Evolutionary conservation across 2,329 filamentous ascomycete species (phyloP), one percentile per base, ranked within the genome.

Genomic region (Talaromyces sp.): DNA sequence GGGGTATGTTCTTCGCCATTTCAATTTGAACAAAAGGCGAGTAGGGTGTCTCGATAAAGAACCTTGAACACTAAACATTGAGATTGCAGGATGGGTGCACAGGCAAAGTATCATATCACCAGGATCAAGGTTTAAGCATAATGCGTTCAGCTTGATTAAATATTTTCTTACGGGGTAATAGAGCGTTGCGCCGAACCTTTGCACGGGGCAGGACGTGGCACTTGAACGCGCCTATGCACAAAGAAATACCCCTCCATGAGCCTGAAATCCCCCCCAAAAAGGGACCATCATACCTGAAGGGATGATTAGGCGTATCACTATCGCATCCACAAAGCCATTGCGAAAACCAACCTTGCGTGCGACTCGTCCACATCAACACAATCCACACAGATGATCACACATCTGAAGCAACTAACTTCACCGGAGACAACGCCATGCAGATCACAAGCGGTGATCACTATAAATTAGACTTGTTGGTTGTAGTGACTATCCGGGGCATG

Each of bases 101-200:
- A 27, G 24, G 9, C 24, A 14, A 35, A 35, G 11, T 35, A 10
- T 9, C 40, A 29, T 5, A 22, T 24, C 22, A 6, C 14, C 20
- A 4, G 5, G 19, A 22, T 17, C 40, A 16, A 42, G 40, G 22
- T n/a, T 6, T 11, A 40, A 14, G 9, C 20, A 20, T 14, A 22
- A 41, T 10, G 37, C 14, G 2, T 22, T 7, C 4, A 14, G 3
- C 17, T 24, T 4, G 4, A 11, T 41, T 27, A 22, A 22, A 13
- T 14, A 24, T 40, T 40, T 6, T 17, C 7, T 30, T 3, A 8
- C 8, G 9, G n/a, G 36, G n/a, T 37, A 29, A 24, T 44, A 44
- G 14, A 46, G 50, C 0, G 72, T 78, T 3, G 75, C 79, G 50
- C 54, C 82, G 11, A 72, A 79, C 40, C 17, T 82, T 42, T 68